These are phyloP conservation scores for Sporothrix dimorphospora DNA, from an alignment of 2,329 filamentous ascomycete species.

Conservation along the genomic window DNA sequence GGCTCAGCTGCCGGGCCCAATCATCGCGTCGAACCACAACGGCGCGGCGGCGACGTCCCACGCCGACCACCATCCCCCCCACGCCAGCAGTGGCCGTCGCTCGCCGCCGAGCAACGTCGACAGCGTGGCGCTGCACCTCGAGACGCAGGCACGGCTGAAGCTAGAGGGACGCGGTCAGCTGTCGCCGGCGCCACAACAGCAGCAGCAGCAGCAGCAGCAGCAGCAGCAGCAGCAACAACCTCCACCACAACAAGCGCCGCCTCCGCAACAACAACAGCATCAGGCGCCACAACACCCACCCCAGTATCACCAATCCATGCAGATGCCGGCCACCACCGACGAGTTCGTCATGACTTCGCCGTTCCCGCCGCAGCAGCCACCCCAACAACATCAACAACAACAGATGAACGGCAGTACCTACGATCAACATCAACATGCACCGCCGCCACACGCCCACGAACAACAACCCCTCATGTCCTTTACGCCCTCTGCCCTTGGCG, in stretches of 20 bases:
- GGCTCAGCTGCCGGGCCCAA: not conserved
- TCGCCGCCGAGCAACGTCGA: slow-evolving; percentile 47
- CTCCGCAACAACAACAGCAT: slow-evolving; percentile 10
- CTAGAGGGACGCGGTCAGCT: slow-evolving; percentile 28
- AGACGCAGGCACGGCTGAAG: slow-evolving; percentile 30
- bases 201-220: not conserved
- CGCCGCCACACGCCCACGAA: not conserved
- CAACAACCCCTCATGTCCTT: slow-evolving; percentile 15
- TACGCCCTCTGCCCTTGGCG: slow-evolving; percentile 30
- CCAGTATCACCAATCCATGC: not conserved
- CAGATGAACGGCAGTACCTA: not conserved
- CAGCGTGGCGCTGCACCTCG: slow-evolving; percentile 40
- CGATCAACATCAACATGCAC: not conserved
- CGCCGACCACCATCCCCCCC: slow-evolving; percentile 55
- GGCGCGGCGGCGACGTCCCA: slow-evolving; percentile 25
- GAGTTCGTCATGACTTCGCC: not conserved
- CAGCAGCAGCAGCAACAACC: not conserved
- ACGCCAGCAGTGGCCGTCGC: slow-evolving; percentile 50
- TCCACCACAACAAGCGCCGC: not conserved
- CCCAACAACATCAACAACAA: not conserved
- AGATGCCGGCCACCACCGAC: not conserved
- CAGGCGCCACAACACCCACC: not conserved
- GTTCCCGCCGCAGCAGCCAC: not conserved
- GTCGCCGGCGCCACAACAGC: not conserved
- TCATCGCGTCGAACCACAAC: not conserved